Conservation (phyloP, 768 basidiomycete species). For the Pulveroboletus ravenelii region DNA sequence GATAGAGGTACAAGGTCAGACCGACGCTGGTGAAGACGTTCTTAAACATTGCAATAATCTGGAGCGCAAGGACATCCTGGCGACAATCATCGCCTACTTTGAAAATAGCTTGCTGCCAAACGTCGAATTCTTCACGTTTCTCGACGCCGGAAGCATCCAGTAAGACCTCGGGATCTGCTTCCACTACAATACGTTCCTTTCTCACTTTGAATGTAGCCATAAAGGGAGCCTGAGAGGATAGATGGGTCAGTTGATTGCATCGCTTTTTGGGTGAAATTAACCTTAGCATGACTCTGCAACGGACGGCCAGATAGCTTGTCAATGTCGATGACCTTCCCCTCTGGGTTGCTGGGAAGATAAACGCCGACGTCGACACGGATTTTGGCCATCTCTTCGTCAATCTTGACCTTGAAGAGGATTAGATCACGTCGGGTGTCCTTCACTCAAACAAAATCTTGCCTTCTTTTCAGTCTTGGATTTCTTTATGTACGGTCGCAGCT, state of each 20-base stretch:
- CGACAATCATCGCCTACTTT: conserved; percentile 99
- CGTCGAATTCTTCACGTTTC: conserved; percentile 66
- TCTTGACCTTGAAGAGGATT: conserved; percentile 68
- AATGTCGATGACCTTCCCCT: conserved; percentile 94
- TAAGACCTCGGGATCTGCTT: conserved; percentile 70
- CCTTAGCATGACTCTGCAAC: conserved; percentile 96
- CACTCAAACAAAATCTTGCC: conserved; percentile 34
- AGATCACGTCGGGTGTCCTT: neutral
- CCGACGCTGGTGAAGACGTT: conserved; percentile 91
- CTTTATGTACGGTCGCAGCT: conserved; percentile 94
- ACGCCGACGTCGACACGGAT: conserved; percentile 92
- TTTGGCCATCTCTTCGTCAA: conserved; percentile 99
- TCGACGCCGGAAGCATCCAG: conserved; percentile 58
- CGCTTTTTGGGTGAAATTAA: conserved; percentile 23
- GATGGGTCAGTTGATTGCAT: neutral
- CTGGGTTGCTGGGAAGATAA: conserved; percentile 95
- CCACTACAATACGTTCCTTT: conserved; percentile 69
- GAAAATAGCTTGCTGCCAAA: conserved; percentile 98
- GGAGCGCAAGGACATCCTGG: conserved; percentile 95
- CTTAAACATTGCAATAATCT: conserved; percentile 99
- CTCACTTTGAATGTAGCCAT: conserved; percentile 99
- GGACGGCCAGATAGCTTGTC: conserved; percentile 96
- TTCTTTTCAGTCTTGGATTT: conserved; percentile 96
- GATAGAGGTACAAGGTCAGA: conserved; percentile 85
- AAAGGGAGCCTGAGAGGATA: conserved; percentile 81